Base-by-base conservation (phyloP, 192 early-diverging fungal genomes). In the Dimargaris cristalligena region DNA sequence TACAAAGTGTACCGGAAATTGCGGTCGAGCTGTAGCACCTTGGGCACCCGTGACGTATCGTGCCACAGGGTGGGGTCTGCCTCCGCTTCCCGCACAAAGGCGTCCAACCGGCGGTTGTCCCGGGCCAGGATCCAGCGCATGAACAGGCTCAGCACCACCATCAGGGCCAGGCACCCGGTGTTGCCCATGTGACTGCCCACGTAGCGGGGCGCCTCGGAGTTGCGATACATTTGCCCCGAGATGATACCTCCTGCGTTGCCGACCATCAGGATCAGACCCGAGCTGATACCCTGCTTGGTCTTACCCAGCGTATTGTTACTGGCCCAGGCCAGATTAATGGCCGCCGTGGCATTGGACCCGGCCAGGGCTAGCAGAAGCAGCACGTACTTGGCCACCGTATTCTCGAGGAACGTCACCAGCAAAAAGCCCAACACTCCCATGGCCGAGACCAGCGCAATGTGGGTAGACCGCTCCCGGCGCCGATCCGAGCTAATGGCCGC, bases 401-500 rank as follows among this genome's bases (percentile, higher is more conserved):
- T 26, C 30, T 52, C 25, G 23, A 52, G 30, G 30, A 52, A 52
- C 22, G 50, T 16, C 30, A 52, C 30, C 26, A 52, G 50, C 28
- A 52, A 0, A 26, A 52, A 52, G 20, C 50, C 50, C 8, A 52
- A 14, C 22, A 52, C 14, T 18, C 22, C 50, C 23, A 52, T 30
- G 14, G 28, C 23, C 2, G 50, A 23, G 20, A 26, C 14, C 2
- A 52, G 28, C 2, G 28, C 28, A 26, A 72, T 62, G 25, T 70
- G 68, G 59, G 60, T 66, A 9, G 72, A 71, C 38, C 75, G 75
- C 44, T 51, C 55, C 58, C 63, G 62, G 3, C 63, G 65, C 56
- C 75, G 72, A 46, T 77, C 75, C 45, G 75, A 77, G 62, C 60
- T 66, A 63, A 66, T 72, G 51, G 62, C 62, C 34, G 70, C 25